These are phyloP conservation scores for Thermothielavioides terrestris DNA, from an alignment of 495 filamentous ascomycete species.

Conservation along the genomic window DNA sequence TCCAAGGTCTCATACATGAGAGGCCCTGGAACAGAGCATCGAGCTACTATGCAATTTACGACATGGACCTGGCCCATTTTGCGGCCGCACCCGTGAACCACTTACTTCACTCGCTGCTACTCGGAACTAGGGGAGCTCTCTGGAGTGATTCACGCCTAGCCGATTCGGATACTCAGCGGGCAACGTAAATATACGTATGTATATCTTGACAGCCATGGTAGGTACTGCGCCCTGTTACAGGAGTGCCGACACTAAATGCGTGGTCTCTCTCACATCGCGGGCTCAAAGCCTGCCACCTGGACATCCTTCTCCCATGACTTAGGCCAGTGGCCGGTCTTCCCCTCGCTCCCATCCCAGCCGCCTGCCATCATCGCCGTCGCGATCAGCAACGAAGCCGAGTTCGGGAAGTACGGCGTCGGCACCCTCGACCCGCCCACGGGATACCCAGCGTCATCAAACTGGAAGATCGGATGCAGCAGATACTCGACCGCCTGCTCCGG, in stretches of 20 bases:
- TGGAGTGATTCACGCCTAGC: too few relatives aligned
- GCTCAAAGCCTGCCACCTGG: slow-evolving; percentile 38
- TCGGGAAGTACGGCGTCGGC: slow-evolving; percentile 50
- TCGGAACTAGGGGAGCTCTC: too few relatives aligned
- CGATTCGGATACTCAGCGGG: too few relatives aligned
- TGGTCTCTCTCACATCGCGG: slow-evolving; percentile 14
- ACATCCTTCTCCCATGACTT: slow-evolving; percentile 34
- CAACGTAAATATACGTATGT: too few relatives aligned
- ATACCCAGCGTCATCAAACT: slow-evolving; percentile 47
- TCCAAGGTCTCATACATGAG: neutral
- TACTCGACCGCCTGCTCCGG: slow-evolving; percentile 39
- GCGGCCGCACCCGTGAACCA: neutral
- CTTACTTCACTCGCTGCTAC: too few relatives aligned
- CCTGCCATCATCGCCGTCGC: slow-evolving; percentile 50
- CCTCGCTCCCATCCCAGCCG: slow-evolving; percentile 41
- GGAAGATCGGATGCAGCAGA: slow-evolving; percentile 38
- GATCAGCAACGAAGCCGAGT: slow-evolving; percentile 37
- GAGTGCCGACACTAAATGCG: too few relatives aligned
- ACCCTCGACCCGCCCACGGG: slow-evolving; percentile 43
- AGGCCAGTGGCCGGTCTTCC: slow-evolving; percentile 31
- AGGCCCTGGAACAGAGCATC: neutral
- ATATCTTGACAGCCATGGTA: too few relatives aligned
- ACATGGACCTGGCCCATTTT: neutral
- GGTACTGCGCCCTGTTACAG: too few relatives aligned
- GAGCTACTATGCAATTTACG: neutral